Conservation (phyloP, 1,139 yeast genomes). For the Yamadazyma epiphylla region DNA sequence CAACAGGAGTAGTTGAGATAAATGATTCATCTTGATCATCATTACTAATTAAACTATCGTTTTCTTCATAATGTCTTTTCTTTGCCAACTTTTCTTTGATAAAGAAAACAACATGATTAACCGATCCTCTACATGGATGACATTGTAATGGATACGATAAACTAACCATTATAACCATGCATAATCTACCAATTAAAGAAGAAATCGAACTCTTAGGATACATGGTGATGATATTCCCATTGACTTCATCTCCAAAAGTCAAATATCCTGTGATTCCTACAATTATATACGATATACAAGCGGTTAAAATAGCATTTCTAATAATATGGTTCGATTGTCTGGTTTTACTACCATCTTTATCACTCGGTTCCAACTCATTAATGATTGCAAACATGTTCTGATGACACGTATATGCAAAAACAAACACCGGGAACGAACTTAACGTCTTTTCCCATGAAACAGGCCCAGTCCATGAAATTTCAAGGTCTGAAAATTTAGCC, state of each 20-base stretch:
- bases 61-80: constrained; percentile 4
- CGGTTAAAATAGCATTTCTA: constrained; percentile 53
- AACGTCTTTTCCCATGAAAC: constrained; percentile 33
- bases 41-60: constrained; percentile 27
- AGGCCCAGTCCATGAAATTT: constrained; percentile 35
- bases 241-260: constrained; percentile 74
- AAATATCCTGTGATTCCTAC: constrained; percentile 85
- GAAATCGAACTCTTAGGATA: constrained; percentile 56
- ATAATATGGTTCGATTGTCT: constrained; percentile 54
- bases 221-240: constrained; percentile 67
- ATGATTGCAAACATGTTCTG: constrained; percentile 90
- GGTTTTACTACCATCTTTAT: constrained; percentile 42
- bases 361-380: constrained; percentile 52
- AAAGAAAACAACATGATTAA: constrained; percentile 63
- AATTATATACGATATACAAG: constrained; percentile 57
- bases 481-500: constrained; percentile 14
- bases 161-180: constrained; percentile 66
- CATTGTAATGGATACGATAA: constrained; percentile 73
- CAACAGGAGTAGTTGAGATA: constrained; percentile 46
- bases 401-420: constrained; percentile 93
- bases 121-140: constrained; percentile 73
- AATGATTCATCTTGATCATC: constrained; percentile 32
- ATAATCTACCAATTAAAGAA: constrained; percentile 65
- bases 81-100: constrained; percentile 7
- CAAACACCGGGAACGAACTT: constrained; percentile 75